A percentile compares a stretch with the other conserved stretches of the same genome.
Evolutionary conservation across 306 rosid species (phyloP).

Genomic region (Parietaria judaica): DNA sequence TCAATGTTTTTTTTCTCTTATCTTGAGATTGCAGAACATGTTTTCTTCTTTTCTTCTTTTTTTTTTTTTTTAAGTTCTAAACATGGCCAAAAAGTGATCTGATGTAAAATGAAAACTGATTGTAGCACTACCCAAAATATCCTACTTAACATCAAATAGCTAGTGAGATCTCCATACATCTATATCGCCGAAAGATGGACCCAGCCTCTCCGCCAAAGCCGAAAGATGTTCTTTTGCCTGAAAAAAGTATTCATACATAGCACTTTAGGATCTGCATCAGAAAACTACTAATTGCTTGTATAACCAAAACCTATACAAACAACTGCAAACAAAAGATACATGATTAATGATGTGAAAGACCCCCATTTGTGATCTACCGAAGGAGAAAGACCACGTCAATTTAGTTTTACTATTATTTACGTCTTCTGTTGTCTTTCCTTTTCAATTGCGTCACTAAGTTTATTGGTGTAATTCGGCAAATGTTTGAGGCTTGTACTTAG

Average conservation of each 20-base stretch:
- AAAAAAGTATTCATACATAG: slow-evolving; percentile 28
- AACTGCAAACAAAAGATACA: not conserved
- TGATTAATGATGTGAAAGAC: not conserved
- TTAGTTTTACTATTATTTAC: no score
- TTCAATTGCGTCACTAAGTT: no score
- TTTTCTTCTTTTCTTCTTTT: no score
- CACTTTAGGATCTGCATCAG: slow-evolving; percentile 8
- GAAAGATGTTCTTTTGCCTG: slow-evolving; percentile 96
- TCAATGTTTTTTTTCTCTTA: no score
- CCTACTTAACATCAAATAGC: slow-evolving; percentile 7
- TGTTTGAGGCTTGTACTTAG: no score
- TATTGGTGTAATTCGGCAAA: no score
- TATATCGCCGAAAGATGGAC: slow-evolving; percentile 78
- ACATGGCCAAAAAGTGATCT: no score
- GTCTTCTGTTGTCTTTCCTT: no score
- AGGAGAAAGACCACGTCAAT: no score
- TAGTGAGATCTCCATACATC: slow-evolving; percentile 50
- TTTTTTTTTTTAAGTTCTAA: no score
- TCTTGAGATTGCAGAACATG: no score
- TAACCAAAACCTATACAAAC: not conserved
- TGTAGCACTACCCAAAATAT: not conserved
- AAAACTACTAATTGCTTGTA: slow-evolving; percentile 13
- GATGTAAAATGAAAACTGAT: not conserved
- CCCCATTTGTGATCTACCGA: no score
- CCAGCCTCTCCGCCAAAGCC: slow-evolving; percentile 95